Conservation (phyloP, 306 rosid species). For the Pyrus bretschneideri region DNA sequence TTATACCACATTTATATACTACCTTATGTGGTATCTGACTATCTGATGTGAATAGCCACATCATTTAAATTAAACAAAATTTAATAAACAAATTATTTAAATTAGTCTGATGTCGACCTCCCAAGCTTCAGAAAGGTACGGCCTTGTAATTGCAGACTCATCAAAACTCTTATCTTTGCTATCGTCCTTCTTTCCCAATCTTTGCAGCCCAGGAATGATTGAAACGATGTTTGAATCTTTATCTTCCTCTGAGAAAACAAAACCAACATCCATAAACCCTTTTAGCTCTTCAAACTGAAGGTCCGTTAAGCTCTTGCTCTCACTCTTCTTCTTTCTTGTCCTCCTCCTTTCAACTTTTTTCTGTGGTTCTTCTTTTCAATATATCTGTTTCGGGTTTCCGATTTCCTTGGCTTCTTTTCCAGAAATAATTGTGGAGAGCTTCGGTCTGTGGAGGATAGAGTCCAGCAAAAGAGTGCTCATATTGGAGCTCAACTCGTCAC, state of each 20-base stretch:
- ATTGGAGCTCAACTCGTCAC: no score
- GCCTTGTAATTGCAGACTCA: no score
- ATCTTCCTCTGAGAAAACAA: slow-evolving; percentile 78
- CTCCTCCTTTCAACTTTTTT: background rate
- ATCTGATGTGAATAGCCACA: no score
- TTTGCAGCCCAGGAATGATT: slow-evolving; percentile 22
- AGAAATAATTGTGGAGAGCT: slow-evolving; percentile 44
- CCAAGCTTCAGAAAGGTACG: no score
- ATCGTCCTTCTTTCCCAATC: no score
- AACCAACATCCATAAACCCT: slow-evolving; percentile 90
- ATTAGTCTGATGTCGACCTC: no score
- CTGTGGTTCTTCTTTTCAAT: slow-evolving; percentile 2
- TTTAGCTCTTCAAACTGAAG: slow-evolving; percentile 80
- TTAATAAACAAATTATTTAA: no score
- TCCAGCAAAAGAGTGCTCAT: slow-evolving; percentile 27
- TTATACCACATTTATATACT: no score
- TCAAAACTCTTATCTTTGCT: no score
- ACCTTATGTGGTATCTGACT: no score
- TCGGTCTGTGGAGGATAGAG: slow-evolving; percentile 32
- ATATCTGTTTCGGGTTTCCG: slow-evolving; percentile 5
- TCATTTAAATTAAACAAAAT: no score
- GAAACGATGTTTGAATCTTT: slow-evolving; percentile 65
- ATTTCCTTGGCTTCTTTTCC: slow-evolving; percentile 37
- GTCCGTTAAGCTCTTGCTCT: slow-evolving; percentile 72
- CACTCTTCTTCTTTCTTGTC: slow-evolving; percentile 24